phyloP scores from a whole-genome alignment of 495 filamentous ascomycete species.

The Podospora pseudocomata region DNA sequence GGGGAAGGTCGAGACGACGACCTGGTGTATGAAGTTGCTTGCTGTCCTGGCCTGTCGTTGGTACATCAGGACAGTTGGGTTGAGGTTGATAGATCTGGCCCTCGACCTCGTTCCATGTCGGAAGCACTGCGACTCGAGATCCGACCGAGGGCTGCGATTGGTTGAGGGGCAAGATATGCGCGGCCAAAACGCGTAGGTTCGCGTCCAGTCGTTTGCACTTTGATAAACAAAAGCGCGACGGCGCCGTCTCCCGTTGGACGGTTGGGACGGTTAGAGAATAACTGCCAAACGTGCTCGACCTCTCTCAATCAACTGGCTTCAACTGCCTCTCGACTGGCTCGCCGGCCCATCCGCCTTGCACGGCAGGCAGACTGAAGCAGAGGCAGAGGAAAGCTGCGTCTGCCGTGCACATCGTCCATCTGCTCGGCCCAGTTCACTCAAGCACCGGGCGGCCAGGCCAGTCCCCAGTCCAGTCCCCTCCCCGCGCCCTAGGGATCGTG shows the following conservation, averaged over 20 bases:
- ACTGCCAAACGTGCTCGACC: conserved; percentile 1
- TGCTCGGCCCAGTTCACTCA: background rate
- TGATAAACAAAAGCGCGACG: conserved; percentile 23
- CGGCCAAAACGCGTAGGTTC: conserved; percentile 17
- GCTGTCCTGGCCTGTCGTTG: conserved; percentile 3
- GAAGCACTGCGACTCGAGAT: conserved; percentile 10
- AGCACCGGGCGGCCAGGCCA: background rate
- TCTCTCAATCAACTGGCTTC: conserved; percentile 9
- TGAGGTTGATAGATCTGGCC: background rate
- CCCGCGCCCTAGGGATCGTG: background rate
- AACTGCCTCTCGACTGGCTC: background rate
- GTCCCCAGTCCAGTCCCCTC: background rate
- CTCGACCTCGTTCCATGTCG: background rate
- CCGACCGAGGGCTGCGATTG: conserved; percentile 12
- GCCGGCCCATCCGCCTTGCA: conserved; percentile 1
- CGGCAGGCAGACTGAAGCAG: background rate
- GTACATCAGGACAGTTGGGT: background rate
- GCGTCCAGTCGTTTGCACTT: conserved; percentile 16
- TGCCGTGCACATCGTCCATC: background rate
- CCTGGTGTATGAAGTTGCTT: background rate
- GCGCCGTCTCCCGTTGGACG: conserved; percentile 24
- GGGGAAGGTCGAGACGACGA: too few species aligned
- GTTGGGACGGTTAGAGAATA: background rate
- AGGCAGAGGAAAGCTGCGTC: background rate
- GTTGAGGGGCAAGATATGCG: background rate